A percentile compares a stretch with the other conserved stretches of the same genome.
These are phyloP conservation scores for Alternaria sp. DNA, from an alignment of 2,329 filamentous ascomycete genomes.

Conservation along the genomic window DNA sequence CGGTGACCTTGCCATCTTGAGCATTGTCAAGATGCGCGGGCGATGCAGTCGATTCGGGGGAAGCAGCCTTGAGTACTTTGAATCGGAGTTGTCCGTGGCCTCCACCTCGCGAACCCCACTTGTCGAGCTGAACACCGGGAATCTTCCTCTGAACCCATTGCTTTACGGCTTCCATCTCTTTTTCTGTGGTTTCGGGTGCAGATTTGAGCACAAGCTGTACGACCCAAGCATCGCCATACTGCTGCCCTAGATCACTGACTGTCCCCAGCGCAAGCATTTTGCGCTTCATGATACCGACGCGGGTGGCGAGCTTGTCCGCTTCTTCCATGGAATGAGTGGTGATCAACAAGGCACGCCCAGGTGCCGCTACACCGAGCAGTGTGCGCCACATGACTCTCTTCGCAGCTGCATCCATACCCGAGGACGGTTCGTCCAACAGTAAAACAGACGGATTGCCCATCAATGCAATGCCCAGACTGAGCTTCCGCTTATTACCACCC, in stretches of 20 bases:
- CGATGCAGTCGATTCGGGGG: constrained; percentile 36
- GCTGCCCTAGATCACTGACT: constrained; percentile 71
- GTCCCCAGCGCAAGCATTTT: constrained; percentile 86
- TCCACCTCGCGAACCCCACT: constrained; percentile 71
- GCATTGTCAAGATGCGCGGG: neutral
- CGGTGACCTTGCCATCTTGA: constrained; percentile 14
- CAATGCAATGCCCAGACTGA: constrained; percentile 85
- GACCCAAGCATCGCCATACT: constrained; percentile 79
- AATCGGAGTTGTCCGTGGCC: constrained; percentile 86
- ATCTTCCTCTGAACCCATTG: constrained; percentile 69
- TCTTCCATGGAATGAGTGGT: constrained; percentile 97
- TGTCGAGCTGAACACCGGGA: constrained; percentile 65
- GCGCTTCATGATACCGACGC: constrained; percentile 84
- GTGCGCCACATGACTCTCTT: constrained; percentile 96
- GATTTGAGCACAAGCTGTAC: constrained; percentile 79
- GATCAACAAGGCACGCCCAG: constrained; percentile 80
- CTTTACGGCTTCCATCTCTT: constrained; percentile 70
- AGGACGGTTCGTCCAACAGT: constrained; percentile 86
- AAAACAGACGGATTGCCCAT: constrained; percentile 91
- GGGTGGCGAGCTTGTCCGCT: constrained; percentile 82
- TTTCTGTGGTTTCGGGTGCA: constrained; percentile 73
- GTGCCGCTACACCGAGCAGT: constrained; percentile 69
- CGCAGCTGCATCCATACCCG: constrained; percentile 86
- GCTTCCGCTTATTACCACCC: constrained; percentile 92
- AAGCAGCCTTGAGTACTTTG: constrained; percentile 65